Evolutionary conservation across 495 filamentous ascomycete genomes (phyloP).

Genomic region (Xylaria longipes): DNA sequence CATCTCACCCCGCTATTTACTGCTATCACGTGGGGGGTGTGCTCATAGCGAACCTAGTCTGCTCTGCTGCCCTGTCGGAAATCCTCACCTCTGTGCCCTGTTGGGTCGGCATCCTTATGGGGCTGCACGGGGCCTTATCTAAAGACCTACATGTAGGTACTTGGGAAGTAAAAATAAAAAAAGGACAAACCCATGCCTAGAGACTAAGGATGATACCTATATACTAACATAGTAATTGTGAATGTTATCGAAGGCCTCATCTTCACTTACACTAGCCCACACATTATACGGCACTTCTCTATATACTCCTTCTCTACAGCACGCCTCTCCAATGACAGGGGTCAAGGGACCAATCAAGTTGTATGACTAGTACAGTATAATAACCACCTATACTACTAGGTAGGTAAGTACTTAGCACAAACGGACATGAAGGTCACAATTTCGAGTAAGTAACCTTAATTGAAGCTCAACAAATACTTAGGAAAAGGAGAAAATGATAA

Average conservation of each 20-base stretch:
- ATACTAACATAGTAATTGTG: not conserved
- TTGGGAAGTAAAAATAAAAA: not conserved
- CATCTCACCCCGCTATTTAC: constrained; percentile 5
- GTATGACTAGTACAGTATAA: not conserved
- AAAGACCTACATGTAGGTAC: not conserved
- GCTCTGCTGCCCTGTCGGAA: not conserved
- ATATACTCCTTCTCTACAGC: not conserved
- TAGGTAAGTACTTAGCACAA: no score
- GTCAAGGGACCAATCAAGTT: not conserved
- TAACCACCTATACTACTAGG: not conserved
- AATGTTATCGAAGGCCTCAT: constrained; percentile 11
- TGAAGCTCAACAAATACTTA: not conserved
- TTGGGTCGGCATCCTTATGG: not conserved
- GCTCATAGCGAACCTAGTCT: not conserved
- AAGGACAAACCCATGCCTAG: not conserved
- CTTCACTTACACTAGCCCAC: not conserved
- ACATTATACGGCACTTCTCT: not conserved
- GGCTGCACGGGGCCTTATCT: not conserved
- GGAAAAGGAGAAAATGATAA: not conserved
- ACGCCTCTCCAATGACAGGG: not conserved
- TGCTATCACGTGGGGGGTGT: constrained; percentile 5
- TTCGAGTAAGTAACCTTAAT: not conserved
- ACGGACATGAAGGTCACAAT: not conserved
- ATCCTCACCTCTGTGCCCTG: not conserved
- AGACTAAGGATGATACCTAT: not conserved